Evolutionary conservation across 345 rosid species (phyloP), one percentile per base, ranked within the genome.

Genomic region (Eucalyptus brandiana): DNA sequence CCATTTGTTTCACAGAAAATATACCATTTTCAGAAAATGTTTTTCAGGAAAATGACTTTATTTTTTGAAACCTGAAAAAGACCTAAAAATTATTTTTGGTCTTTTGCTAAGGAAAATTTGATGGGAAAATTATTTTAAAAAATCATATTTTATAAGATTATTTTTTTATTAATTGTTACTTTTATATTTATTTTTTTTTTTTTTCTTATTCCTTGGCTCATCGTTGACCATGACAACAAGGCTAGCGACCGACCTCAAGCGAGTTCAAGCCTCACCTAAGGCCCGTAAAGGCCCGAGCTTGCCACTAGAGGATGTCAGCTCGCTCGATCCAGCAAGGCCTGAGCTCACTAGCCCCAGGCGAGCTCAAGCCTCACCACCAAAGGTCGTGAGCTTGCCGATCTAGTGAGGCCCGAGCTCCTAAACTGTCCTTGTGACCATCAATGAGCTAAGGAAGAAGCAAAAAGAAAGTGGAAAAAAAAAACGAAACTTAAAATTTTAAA

Each of bases 321-420:
- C 3, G 1, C 13, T 9, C 6, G 3, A 24, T 56, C 30, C 4
- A 24, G 1, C 28, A 2, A 56, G 13, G 30, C 14, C 0, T 1
- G 1, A 2, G 62, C 30, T 24, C 1, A 0, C 0, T 10, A 2
- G 62, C 62, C 60, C 5, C 0, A 23, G 0, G 12, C 0, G 3
- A 56, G 62, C 62, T 56, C 3, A 56, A 4, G 12, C 62, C 62
- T 23, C 28, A 24, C 1, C 3, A 0, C 1, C 1, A 0, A 56
- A 56, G 62, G 62, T 1, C 6, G 0, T 24, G 30, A 56, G 30
- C 30, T 56, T 56, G 62, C 30, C 6, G 3, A 56, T 56, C 13
- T 23, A 9, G 30, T 24, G 13, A 56, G 62, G 30, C 30, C 30
- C 30, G 10, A 56, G 12, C 62, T 56, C 62, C 6, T 24, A 2